Conservation (phyloP, 2,329 filamentous ascomycete species). For the Neurospora sp. region DNA sequence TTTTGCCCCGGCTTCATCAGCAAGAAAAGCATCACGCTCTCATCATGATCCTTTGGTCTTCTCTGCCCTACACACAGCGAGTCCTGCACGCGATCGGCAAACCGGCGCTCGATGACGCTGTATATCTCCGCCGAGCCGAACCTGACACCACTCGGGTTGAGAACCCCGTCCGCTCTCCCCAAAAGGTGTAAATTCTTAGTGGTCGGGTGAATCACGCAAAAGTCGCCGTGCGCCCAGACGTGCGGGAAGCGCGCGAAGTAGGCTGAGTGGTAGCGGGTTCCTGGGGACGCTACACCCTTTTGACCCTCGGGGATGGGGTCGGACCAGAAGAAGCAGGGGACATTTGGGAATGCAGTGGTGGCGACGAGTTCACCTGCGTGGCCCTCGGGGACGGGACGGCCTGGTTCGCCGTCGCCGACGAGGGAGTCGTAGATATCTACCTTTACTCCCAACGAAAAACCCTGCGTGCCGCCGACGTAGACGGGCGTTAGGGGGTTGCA, state of each 20-base stretch:
- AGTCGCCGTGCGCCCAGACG: conserved; percentile 80
- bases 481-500: conserved; percentile 63
- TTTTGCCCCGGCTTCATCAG: conserved; percentile 45
- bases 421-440: conserved; percentile 56
- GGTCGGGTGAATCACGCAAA: conserved; percentile 58
- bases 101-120: conserved; percentile 57
- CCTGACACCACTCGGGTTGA: conserved; percentile 70
- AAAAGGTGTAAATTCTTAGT: conserved; percentile 48
- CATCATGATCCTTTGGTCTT: conserved; percentile 44
- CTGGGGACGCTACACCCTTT: conserved; percentile 30
- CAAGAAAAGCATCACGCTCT: conserved; percentile 46
- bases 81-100: conserved; percentile 54
- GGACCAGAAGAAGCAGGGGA: conserved; percentile 59
- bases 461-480: conserved; percentile 45
- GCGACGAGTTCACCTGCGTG: conserved; percentile 68
- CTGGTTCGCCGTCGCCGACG: conserved; percentile 34
- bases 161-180: conserved; percentile 65
- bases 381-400: conserved; percentile 41
- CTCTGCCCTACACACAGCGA: conserved; percentile 75
- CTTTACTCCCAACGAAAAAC: conserved; percentile 37
- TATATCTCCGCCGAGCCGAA: conserved; percentile 80
- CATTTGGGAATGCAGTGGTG: conserved; percentile 62
- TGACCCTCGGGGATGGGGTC: conserved; percentile 26
- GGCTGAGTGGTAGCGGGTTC: conserved; percentile 47
- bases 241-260: conserved; percentile 55